A percentile compares a stretch with the other conserved stretches of the same genome.
phyloP scores from a whole-genome alignment of 306 rosid genomes.

The Medicago arabica region DNA sequence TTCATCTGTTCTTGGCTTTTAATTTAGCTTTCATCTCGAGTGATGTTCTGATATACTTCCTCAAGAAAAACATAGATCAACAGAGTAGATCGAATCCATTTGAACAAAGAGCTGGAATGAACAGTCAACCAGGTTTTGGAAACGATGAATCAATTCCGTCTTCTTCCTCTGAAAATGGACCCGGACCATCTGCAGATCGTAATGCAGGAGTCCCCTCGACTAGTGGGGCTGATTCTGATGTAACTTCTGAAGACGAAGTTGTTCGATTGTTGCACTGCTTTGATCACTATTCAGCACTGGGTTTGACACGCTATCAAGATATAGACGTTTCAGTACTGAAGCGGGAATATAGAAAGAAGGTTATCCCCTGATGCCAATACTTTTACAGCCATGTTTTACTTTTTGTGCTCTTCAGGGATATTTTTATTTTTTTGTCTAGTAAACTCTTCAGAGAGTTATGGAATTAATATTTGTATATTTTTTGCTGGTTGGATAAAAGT shows the following conservation, averaged over 20 bases:
- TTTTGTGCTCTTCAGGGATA: not conserved
- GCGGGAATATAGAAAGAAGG: slow-evolving; percentile 96
- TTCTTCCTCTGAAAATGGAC: slow-evolving; percentile 69
- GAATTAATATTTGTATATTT: slow-evolving; percentile 14
- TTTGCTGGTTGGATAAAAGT: slow-evolving; percentile 31
- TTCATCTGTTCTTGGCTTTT: slow-evolving; percentile 75
- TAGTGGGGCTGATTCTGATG: slow-evolving; percentile 79
- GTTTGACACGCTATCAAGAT: slow-evolving; percentile 72
- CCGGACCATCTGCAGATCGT: slow-evolving; percentile 70
- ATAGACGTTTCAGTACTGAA: slow-evolving; percentile 78
- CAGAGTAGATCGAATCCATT: slow-evolving; percentile 64
- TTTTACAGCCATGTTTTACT: slow-evolving; percentile 33
- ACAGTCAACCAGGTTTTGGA: slow-evolving; percentile 70
- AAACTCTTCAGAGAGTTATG: not conserved
- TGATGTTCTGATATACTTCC: slow-evolving; percentile 77
- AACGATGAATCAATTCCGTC: slow-evolving; percentile 65
- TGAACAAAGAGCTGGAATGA: slow-evolving; percentile 80
- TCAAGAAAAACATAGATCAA: slow-evolving; percentile 77
- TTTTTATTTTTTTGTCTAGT: not conserved
- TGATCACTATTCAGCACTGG: slow-evolving; percentile 88
- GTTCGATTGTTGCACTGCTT: slow-evolving; percentile 87
- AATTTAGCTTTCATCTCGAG: slow-evolving; percentile 90
- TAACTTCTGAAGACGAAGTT: slow-evolving; percentile 92
- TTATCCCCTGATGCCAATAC: slow-evolving; percentile 44
- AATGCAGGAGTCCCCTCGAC: slow-evolving; percentile 85